Base-by-base conservation (phyloP, 2,329 filamentous ascomycete species). In the Cytospora piceicola region DNA sequence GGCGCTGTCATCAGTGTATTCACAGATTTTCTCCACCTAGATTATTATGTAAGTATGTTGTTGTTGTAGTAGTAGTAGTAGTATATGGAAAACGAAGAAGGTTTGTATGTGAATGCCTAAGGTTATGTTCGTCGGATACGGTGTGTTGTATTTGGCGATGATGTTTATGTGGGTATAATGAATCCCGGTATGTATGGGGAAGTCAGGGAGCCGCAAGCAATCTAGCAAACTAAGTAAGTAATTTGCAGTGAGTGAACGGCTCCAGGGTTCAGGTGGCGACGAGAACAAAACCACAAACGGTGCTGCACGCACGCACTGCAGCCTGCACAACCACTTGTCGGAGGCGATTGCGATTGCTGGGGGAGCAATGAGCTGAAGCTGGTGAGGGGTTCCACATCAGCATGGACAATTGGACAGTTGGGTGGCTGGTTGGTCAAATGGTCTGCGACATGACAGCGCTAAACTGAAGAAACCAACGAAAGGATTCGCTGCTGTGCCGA, bases 1-100 rank as follows among this genome's bases (percentile, higher is more conserved):
- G 64, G 58, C 24, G 55, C 63, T 58, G 46, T 58, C 66, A 66
- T 66, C 22, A 51, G 53, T 54, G n/a, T 61, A 24, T 69, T 52
- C 60, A 42, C 42, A 15, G 54, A 58, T 51, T 29, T 52, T 39
- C 52, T 58, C 53, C 52, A 24, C 49, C 30, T 24, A 49, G 8
- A 49, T n/a, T 22, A 20, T 49, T 49, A 46, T 46, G 46, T 49
- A 42, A 20, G 15, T n/a, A n/a, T n/a, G n/a, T n/a, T n/a, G n/a
- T n/a, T n/a, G n/a, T n/a, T n/a, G n/a, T n/a, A n/a, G n/a, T n/a
- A n/a, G n/a, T n/a, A n/a, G n/a, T 29, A 29, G 27, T 9, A n/a
- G 39, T 42, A 42, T 42, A n/a, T n/a, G n/a, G 17, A 12, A 42
- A 42, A 42, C n/a, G 20, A 42, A 42, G 39, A n/a, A 8, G 20